A percentile compares a stretch with the other conserved stretches of the same genome.
Evolutionary conservation across 495 filamentous ascomycete species (phyloP).

Genomic region (Tuber aestivum): DNA sequence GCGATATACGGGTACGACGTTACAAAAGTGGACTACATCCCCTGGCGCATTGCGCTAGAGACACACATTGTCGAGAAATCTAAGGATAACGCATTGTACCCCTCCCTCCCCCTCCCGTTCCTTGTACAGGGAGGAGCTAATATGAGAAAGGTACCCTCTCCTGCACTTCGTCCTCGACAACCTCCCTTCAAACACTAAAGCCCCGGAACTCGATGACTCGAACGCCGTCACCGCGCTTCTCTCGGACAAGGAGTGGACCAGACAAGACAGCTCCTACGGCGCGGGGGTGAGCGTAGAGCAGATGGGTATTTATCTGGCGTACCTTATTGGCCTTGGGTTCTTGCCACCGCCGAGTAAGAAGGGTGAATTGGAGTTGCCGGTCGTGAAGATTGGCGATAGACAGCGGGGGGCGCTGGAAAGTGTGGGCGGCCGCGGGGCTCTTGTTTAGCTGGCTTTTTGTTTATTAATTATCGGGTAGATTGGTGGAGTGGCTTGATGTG

Average conservation of each 20-base stretch:
- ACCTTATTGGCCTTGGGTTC: slow-evolving; percentile 66
- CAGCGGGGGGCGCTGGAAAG: slow-evolving; percentile 17
- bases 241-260: slow-evolving; percentile 58
- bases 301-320: slow-evolving; percentile 68
- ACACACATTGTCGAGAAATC: slow-evolving; percentile 43
- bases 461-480: neutral
- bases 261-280: slow-evolving; percentile 58
- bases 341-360: slow-evolving; percentile 52
- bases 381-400: slow-evolving; percentile 24
- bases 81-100: slow-evolving; percentile 37
- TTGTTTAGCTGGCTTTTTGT: slow-evolving; percentile 17
- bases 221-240: slow-evolving; percentile 63
- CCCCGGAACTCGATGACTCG: slow-evolving; percentile 71
- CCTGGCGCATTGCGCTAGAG: slow-evolving; percentile 45
- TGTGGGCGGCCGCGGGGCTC: slow-evolving; percentile 38
- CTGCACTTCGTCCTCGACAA: slow-evolving; percentile 78
- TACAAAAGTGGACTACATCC: slow-evolving; percentile 60
- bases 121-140: neutral
- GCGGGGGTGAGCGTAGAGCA: slow-evolving; percentile 60
- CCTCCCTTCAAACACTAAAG: slow-evolving; percentile 68
- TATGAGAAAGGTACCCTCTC: slow-evolving; percentile 59
- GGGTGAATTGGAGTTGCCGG: slow-evolving; percentile 44
- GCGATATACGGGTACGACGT: slow-evolving; percentile 71
- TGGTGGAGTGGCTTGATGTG: neutral
- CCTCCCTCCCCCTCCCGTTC: neutral